phyloP scores from a whole-genome alignment of 257 asterid genomes.

The Solanum okadae region DNA sequence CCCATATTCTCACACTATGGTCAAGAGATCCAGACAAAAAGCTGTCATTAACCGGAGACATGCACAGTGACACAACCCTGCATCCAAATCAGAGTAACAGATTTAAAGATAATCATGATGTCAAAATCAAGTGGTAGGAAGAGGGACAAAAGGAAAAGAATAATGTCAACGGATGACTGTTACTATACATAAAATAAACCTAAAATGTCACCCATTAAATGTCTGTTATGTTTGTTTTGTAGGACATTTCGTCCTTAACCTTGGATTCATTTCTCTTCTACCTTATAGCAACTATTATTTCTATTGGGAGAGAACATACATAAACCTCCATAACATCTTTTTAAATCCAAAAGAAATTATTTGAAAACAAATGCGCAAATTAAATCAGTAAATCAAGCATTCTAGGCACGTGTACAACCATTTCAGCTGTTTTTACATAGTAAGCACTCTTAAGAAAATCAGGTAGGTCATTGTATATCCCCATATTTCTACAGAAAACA shows the following conservation, averaged over 20 bases:
- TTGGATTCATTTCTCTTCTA: neutral
- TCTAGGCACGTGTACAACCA: neutral
- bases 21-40: conserved; percentile 99
- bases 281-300: neutral
- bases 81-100: conserved; percentile 8
- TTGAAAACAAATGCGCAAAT: neutral
- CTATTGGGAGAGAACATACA: neutral
- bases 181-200: neutral
- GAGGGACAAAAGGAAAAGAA: neutral
- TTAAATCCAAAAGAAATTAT: neutral
- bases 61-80: conserved; percentile 93
- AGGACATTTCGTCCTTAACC: neutral
- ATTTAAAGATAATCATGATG: neutral
- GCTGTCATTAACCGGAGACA: conserved; percentile 89
- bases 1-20: conserved; percentile 91
- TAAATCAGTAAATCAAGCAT: neutral
- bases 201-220: neutral
- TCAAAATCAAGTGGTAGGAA: neutral
- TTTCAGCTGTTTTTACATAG: neutral
- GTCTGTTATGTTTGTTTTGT: neutral
- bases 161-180: neutral
- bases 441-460: neutral
- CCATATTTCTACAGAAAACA: neutral
- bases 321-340: neutral
- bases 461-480: neutral